Percentiles rank a stretch among this genome's conserved stretches.
phyloP scores from a whole-genome alignment of 768 basidiomycete genomes.

The Boletus subcaerulescens region DNA sequence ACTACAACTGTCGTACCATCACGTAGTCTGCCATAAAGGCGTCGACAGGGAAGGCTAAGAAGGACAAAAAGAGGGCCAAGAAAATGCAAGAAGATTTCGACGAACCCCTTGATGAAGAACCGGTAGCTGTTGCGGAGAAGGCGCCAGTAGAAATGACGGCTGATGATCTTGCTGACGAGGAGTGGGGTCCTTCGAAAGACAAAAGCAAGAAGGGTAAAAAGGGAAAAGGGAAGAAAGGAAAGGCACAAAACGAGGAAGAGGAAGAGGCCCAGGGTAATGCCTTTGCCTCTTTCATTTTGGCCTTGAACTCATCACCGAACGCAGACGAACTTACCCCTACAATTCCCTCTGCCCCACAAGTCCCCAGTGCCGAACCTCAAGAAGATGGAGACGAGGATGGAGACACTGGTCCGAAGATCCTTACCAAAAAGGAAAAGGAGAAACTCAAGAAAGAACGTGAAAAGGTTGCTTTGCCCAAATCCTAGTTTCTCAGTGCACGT shows the following conservation, averaged over 20 bases:
- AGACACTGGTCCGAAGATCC: constrained; percentile 58
- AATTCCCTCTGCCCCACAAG: constrained; percentile 27
- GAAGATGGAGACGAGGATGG: constrained; percentile 44
- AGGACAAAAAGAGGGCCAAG: constrained; percentile 52
- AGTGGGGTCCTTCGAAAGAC: constrained; percentile 52
- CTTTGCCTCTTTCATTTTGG: neutral
- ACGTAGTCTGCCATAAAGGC: constrained; percentile 64
- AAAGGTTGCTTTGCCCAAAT: constrained; percentile 55
- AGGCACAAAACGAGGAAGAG: constrained; percentile 15
- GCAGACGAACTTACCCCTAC: constrained; percentile 25
- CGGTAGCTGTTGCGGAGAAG: constrained; percentile 31
- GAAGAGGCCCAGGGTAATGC: constrained; percentile 10
- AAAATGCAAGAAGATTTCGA: constrained; percentile 34
- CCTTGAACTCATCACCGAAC: neutral
- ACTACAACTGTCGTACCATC: neutral
- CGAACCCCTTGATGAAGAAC: constrained; percentile 27
- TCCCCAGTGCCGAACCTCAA: constrained; percentile 29
- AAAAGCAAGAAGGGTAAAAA: constrained; percentile 23
- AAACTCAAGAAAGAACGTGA: constrained; percentile 95
- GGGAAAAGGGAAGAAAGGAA: constrained; percentile 21
- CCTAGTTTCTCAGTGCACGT: constrained; percentile 6
- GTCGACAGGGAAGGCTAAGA: constrained; percentile 46
- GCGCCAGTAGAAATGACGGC: constrained; percentile 53
- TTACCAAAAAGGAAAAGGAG: constrained; percentile 97
- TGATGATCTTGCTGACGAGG: constrained; percentile 73